Conservation (phyloP, 2,329 filamentous ascomycete genomes). For the Beauveria pseudobassiana region DNA sequence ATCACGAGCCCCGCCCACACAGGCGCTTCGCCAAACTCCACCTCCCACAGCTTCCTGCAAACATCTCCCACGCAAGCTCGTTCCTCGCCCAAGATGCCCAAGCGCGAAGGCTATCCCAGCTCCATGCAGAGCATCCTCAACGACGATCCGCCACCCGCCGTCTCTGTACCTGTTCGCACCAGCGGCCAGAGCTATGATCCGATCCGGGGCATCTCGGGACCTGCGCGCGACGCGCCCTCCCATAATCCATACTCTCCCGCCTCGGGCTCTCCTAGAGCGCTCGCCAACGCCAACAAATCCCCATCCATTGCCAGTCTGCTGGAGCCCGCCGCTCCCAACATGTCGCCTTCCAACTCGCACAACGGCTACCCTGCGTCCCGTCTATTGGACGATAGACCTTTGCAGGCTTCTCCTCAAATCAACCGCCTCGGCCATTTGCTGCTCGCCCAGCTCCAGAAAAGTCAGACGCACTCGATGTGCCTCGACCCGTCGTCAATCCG, state of each 20-base stretch:
- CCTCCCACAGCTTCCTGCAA: slow-evolving; percentile 19
- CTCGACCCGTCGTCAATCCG: slow-evolving; percentile 28
- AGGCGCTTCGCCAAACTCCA: slow-evolving; percentile 14
- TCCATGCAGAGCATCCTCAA: slow-evolving; percentile 53
- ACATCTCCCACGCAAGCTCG: slow-evolving; percentile 23
- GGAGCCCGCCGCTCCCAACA: slow-evolving; percentile 40
- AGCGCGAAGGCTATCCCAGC: slow-evolving; percentile 42
- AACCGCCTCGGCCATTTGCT: slow-evolving; percentile 23
- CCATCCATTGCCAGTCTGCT: slow-evolving; percentile 89
- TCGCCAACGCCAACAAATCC: slow-evolving; percentile 42
- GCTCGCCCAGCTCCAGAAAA: slow-evolving; percentile 25
- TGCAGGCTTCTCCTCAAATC: slow-evolving; percentile 36
- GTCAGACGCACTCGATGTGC: slow-evolving; percentile 28
- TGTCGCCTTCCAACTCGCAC: slow-evolving; percentile 22
- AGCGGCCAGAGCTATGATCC: slow-evolving; percentile 86
- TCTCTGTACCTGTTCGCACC: slow-evolving; percentile 43
- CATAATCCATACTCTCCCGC: slow-evolving; percentile 40
- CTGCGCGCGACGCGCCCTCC: slow-evolving; percentile 55
- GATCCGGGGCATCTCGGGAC: slow-evolving; percentile 62
- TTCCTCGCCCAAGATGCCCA: slow-evolving; percentile 39
- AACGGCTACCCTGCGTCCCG: slow-evolving; percentile 18
- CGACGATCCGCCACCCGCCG: slow-evolving; percentile 38
- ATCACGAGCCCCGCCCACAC: slow-evolving; percentile 13
- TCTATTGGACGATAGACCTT: slow-evolving; percentile 29
- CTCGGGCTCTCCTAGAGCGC: slow-evolving; percentile 42